Percentiles rank a stretch among this genome's conserved stretches.
These are phyloP conservation scores for Solanum aculeatissimum DNA, from an alignment of 305 asterid species.

Conservation along the genomic window DNA sequence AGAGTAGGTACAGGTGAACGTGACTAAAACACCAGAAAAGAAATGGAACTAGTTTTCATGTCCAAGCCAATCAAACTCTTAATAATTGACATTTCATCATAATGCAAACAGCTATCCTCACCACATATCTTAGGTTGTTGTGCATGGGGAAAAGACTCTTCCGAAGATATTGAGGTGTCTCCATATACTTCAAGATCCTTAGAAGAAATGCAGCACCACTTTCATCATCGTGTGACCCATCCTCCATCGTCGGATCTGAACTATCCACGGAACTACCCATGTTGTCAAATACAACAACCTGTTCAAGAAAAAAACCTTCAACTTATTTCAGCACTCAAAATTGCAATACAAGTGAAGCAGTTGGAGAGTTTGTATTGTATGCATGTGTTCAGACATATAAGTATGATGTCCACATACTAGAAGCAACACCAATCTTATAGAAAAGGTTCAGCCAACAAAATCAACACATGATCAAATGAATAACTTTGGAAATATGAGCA, in stretches of 20 bases:
- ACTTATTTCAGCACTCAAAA: neutral
- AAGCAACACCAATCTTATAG: neutral
- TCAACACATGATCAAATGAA: neutral
- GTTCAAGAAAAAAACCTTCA: neutral
- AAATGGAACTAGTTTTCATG: neutral
- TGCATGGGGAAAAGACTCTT: slow-evolving; percentile 82
- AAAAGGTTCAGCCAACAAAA: neutral
- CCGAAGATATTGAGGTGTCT: slow-evolving; percentile 99
- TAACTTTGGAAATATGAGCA: neutral
- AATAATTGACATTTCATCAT: neutral
- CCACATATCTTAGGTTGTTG: slow-evolving; percentile 84
- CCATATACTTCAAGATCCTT: slow-evolving; percentile 78
- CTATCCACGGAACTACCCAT: slow-evolving; percentile 34
- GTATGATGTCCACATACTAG: neutral
- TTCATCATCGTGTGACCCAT: slow-evolving; percentile 38
- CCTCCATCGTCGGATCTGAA: slow-evolving; percentile 23
- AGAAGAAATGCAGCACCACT: slow-evolving; percentile 71
- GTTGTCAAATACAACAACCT: slow-evolving; percentile 77
- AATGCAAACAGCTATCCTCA: slow-evolving; percentile 22
- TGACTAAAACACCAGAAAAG: neutral
- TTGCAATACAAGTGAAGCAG: neutral
- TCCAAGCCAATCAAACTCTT: neutral
- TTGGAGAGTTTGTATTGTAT: neutral
- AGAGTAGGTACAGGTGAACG: neutral
- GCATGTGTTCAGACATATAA: neutral